Percentiles rank a stretch among this genome's conserved stretches.
phyloP scores from a whole-genome alignment of 352 stramenopile genomes.

The Globisporangium spinosum region DNA sequence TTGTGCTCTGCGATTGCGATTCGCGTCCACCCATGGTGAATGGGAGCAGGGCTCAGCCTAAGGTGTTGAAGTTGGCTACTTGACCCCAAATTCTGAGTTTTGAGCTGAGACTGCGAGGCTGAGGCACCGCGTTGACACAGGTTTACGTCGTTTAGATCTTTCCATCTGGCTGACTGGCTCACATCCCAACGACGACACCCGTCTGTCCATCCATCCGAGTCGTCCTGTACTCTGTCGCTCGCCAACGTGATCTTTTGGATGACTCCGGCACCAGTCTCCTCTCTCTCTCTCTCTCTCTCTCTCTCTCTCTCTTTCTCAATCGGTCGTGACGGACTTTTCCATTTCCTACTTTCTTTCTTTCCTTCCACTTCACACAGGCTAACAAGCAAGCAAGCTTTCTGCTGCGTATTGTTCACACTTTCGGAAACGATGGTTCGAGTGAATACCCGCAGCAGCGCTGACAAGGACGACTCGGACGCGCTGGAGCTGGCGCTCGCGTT shows the following conservation, averaged over 20 bases:
- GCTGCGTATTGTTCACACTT: neutral
- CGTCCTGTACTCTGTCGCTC: neutral
- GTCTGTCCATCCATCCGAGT: neutral
- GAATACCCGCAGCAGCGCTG: neutral
- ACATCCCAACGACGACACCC: neutral
- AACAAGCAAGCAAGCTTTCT: neutral
- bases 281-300: neutral
- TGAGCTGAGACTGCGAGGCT: neutral
- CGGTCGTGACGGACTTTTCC: neutral
- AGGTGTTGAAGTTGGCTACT: neutral
- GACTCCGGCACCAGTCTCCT: neutral
- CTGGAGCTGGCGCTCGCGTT: conserved; percentile 13
- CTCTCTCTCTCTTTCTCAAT: neutral
- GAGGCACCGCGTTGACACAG: conserved; percentile 1
- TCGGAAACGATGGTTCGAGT: neutral
- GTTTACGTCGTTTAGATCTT: too few relatives aligned
- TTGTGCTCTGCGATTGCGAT: neutral
- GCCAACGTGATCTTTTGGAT: neutral
- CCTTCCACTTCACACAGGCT: neutral
- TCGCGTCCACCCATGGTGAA: neutral
- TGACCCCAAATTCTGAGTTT: too few relatives aligned
- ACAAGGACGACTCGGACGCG: conserved; percentile 6
- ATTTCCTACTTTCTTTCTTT: neutral
- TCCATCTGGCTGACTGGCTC: neutral
- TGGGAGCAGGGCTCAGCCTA: neutral